Conservation (phyloP, 1,139 yeast genomes). For the Fermentozyma sake region DNA sequence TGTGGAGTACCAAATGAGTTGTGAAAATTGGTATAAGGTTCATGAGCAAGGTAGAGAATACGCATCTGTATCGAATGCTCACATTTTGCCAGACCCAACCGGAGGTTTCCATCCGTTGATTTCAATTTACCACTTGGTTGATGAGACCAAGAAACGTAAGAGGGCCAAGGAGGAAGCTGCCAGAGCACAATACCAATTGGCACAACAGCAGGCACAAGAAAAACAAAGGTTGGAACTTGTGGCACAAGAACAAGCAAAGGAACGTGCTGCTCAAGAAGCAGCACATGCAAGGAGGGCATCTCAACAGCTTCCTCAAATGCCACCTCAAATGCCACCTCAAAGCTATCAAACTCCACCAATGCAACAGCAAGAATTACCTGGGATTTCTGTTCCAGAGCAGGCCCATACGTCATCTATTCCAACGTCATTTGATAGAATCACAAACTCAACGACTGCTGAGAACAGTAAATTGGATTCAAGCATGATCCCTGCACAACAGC, state of each 20-base stretch:
- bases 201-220: constrained; percentile 2
- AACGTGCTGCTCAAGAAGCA: constrained; percentile 1
- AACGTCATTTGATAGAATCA: constrained; percentile 13
- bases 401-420: constrained; percentile 55
- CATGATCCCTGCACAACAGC: constrained; percentile 32
- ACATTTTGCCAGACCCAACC: constrained; percentile 69
- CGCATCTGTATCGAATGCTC: constrained; percentile 36
- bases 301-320: not conserved
- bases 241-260: constrained; percentile 2
- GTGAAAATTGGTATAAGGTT: constrained; percentile 59
- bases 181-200: constrained; percentile 18
- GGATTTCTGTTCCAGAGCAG: constrained; percentile 56
- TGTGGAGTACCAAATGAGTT: constrained; percentile 62
- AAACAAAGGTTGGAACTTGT: no score
- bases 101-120: constrained; percentile 84
- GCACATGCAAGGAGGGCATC: constrained; percentile 5
- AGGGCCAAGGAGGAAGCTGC: constrained; percentile 51
- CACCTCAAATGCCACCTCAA: constrained; percentile 2
- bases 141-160: constrained; percentile 74
- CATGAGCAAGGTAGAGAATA: constrained; percentile 39
- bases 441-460: constrained; percentile 13
- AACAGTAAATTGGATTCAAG: constrained; percentile 7
- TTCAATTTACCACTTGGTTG: constrained; percentile 81
- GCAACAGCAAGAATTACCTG: constrained; percentile 13
- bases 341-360: constrained; percentile 2